These are phyloP conservation scores for Tetracladium marchalianum DNA, from an alignment of 495 filamentous ascomycete species.

Conservation along the genomic window DNA sequence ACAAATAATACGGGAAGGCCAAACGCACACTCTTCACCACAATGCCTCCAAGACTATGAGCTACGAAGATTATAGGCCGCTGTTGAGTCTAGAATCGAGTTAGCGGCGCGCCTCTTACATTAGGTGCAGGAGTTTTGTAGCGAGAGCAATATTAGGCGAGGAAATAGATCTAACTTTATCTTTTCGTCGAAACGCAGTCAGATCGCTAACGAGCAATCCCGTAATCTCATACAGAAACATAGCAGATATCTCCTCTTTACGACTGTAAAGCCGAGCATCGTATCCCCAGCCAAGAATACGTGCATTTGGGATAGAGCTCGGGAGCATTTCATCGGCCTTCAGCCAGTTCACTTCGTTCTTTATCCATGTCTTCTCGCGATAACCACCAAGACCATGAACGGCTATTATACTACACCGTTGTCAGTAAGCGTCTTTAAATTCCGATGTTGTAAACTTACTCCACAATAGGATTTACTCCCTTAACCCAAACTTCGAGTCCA, in stretches of 20 bases:
- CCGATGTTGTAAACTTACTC: slow-evolving; percentile 13
- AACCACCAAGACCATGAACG: slow-evolving; percentile 34
- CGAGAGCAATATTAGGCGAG: background rate
- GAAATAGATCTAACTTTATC: slow-evolving; percentile 7
- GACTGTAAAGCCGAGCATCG: slow-evolving; percentile 22
- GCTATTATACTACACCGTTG: slow-evolving; percentile 27
- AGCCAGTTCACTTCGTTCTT: slow-evolving; percentile 35
- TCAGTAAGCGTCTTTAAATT: slow-evolving; percentile 8
- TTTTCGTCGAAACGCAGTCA: slow-evolving; percentile 7
- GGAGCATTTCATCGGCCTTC: slow-evolving; percentile 30
- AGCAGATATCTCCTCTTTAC: slow-evolving; percentile 13
- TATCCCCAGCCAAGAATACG: slow-evolving; percentile 43
- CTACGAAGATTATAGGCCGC: slow-evolving; percentile 60
- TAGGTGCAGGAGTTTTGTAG: too few species aligned
- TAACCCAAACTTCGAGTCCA: slow-evolving; percentile 13
- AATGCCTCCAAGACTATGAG: slow-evolving; percentile 58
- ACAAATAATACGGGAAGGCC: background rate
- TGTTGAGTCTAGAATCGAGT: slow-evolving; percentile 11
- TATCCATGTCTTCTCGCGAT: slow-evolving; percentile 28
- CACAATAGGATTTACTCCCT: slow-evolving; percentile 13
- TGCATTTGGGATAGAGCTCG: slow-evolving; percentile 30
- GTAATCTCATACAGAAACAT: slow-evolving; percentile 19
- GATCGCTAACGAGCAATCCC: slow-evolving; percentile 13
- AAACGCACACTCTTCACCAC: slow-evolving; percentile 25
- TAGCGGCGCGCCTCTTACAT: too few species aligned